Evolutionary conservation across 208 protist genomes (phyloP), one percentile per base, ranked within the genome.

Genomic region (Acanthamoeba culbertsoni): DNA sequence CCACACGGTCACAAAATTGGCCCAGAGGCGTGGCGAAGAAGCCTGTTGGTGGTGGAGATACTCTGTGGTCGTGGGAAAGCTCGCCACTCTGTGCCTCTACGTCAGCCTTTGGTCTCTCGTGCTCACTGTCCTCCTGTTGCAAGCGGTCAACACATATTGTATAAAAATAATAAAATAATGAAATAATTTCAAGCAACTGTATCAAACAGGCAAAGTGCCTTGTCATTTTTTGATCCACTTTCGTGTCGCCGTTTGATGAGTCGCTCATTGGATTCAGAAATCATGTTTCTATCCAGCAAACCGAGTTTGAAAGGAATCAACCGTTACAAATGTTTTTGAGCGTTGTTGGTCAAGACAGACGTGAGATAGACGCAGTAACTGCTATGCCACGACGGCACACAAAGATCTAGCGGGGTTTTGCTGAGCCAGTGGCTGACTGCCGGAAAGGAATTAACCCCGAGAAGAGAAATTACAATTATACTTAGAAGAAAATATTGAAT

Each of bases 241-340:
- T 84, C 73, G 35, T 48, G 73, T 28, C 73, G 73, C 6, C 73
- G 73, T 43, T 84, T 84, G 43, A 57, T 55, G 73, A 84, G 73
- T 26, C 73, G 73, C 26, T 84, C 73, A 43, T 46, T 84, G 73
- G 73, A 84, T 84, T 84, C 73, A n/a, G 45, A 84, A 20, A 84
- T 42, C 45, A 55, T 57, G 14, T 7, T 82, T 35, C 59, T 26
- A n/a, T 7, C 28, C 59, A 55, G 12, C 8, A 55, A 55, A 18
- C 48, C 48, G 8, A 55, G 18, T 8, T 23, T 55, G 48, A 55
- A 18, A 55, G 12, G 18, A 55, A 55, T 55, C 48, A 55, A 55
- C 48, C 12, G 8, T 23, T 55, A 8, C 48, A 55, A 8, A 23
- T 8, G 18, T 18, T n/a, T n/a, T n/a, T n/a, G n/a, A n/a, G n/a